Evolutionary conservation across 2,329 filamentous ascomycete species (phyloP).

Genomic region (Trichoderma lentiforme): DNA sequence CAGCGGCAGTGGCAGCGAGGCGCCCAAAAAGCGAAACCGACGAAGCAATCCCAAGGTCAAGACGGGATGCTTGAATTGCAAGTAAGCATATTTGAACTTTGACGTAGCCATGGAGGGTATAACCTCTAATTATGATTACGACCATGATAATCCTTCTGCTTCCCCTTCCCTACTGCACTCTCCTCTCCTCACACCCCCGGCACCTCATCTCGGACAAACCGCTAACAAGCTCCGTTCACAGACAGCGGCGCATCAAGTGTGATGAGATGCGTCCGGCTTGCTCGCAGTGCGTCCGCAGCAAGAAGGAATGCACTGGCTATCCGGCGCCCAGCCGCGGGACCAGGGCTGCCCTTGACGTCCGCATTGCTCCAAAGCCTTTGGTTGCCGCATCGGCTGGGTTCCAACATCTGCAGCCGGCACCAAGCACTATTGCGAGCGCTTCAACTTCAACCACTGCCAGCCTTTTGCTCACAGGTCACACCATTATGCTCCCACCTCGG

Average conservation of each 20-base stretch:
- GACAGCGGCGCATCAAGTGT: slow-evolving; percentile 62
- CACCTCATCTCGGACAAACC: background rate
- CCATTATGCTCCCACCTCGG: slow-evolving; percentile 32
- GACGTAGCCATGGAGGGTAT: background rate
- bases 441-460: slow-evolving; percentile 23
- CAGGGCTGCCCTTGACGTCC: slow-evolving; percentile 45
- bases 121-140: background rate
- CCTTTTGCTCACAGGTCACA: slow-evolving; percentile 12
- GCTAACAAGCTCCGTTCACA: slow-evolving; percentile 29
- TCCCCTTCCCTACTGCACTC: background rate
- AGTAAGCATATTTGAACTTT: slow-evolving; percentile 47
- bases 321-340: slow-evolving; percentile 52
- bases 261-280: slow-evolving; percentile 61
- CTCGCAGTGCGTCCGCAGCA: slow-evolving; percentile 57
- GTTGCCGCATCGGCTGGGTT: background rate
- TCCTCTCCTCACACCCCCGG: background rate
- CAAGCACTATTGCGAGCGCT: slow-evolving; percentile 4
- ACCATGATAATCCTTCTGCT: background rate
- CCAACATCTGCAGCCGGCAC: background rate
- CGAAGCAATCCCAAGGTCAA: slow-evolving; percentile 61
- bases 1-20: background rate
- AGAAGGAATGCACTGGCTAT: slow-evolving; percentile 59
- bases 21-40: slow-evolving; percentile 41
- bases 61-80: slow-evolving; percentile 66
- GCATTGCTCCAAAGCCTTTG: slow-evolving; percentile 48